phyloP scores from a whole-genome alignment of 257 asterid species.

The Voacanga thouarsii region DNA sequence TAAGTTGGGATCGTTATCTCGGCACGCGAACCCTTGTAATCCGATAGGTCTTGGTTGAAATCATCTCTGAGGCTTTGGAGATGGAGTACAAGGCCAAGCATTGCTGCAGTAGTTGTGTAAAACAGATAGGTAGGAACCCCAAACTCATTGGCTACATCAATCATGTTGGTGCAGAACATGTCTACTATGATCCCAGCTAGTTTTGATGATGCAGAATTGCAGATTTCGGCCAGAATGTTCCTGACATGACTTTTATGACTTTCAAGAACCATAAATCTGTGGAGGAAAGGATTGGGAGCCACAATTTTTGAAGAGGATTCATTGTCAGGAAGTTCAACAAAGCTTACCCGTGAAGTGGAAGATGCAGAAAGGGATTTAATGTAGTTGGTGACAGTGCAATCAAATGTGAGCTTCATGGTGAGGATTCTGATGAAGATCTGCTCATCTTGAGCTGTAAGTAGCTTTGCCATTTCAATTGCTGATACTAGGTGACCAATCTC shows the following conservation, averaged over 20 bases:
- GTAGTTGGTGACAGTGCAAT: constrained; percentile 14
- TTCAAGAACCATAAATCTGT: neutral
- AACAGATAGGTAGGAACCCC: constrained; percentile 16
- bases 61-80: constrained; percentile 21
- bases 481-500: constrained; percentile 30
- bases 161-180: constrained; percentile 12
- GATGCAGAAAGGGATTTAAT: constrained; percentile 13
- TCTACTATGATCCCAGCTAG: constrained; percentile 2
- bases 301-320: neutral
- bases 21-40: neutral
- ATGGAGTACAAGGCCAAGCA: constrained; percentile 15
- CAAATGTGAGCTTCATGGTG: constrained; percentile 17
- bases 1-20: neutral
- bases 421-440: constrained; percentile 18
- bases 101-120: constrained; percentile 11
- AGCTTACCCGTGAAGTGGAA: constrained; percentile 7
- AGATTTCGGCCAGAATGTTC: neutral
- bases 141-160: constrained; percentile 21
- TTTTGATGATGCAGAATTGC: neutral
- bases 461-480: constrained; percentile 20
- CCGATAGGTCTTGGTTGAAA: constrained; percentile 2
- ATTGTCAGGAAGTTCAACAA: neutral
- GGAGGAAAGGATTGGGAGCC: neutral
- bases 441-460: constrained; percentile 1
- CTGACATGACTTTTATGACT: neutral